Evolutionary conservation across 1,139 yeast species (phyloP), one percentile per base, ranked within the genome.

Genomic region (Lodderomyces metapsilosis): DNA sequence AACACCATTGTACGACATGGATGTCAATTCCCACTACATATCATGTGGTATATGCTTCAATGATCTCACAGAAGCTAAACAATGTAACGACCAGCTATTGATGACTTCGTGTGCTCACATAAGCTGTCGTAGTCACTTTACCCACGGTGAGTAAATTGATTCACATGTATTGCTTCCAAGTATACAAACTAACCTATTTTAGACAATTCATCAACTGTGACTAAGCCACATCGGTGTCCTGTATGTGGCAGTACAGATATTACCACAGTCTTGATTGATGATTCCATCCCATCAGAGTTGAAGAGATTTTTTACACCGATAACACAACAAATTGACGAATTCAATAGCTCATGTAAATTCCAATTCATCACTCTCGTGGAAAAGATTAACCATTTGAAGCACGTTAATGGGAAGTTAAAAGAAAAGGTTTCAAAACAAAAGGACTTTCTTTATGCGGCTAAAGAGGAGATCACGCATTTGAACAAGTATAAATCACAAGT

Each of bases 21-120:
- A 56, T 37, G 34, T 54, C 5, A 36, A 43, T 28, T 54, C 47
- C 44, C 58, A 61, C 4, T 59, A 50, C 28, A 46, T 53, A 16
- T 48, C 49, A 24, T 59, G 64, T 43, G 50, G 55, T 8, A 41
- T 57, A 3, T 58, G 63, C 36, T 54, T 50, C 21, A 47, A 44
- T 24, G 48, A 43, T 13, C 11, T 28, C 17, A 31, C 33, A 18
- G 46, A 43, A n/a, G 24, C 42, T 2, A 36, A 42, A 9, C 34
- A 25, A 7, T 15, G 28, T 5, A 24, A 17, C 3, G 38, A 38
- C 8, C 36, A 35, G 9, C 46, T 59, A 18, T 49, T 40, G 18
- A 44, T 59, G 39, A 58, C 63, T 1, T 58, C 63, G 2, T 59
- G 63, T 44, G 63, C 62, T 12, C 63, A 58, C 35, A 47, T 58